Evolutionary conservation across 2,329 filamentous ascomycete genomes (phyloP), one percentile per base, ranked within the genome.

Genomic region (Cadophora luteo-olivacea): DNA sequence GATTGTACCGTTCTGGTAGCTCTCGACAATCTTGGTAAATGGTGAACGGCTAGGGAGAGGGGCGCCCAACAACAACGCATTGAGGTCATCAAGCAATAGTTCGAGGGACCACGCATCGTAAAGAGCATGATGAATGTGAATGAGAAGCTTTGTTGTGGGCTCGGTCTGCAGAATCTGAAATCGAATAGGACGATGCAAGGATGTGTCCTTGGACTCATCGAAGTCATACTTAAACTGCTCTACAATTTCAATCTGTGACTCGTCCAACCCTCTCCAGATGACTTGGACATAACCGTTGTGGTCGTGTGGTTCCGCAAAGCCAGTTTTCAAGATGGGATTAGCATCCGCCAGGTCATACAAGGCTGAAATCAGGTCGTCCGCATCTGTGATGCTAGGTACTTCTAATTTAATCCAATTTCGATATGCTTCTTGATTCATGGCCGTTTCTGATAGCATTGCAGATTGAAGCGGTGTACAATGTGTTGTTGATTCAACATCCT

Each of bases 51-150:
- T 52, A 36, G 55, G 36, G 24, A 66, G 64, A 22, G 61, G 5
- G 29, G 67, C 41, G 8, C 51, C 61, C n/a, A 29, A 16, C 9
- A 79, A 62, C 9, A 91, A 72, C 0, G 74, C 75, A 4, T 85
- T 82, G 4, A 97, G 80, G 77, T 97, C 93, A 32, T 85, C 81
- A 16, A 92, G 76, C 0, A 97, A 79, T 36, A 95, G 82, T 63
- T 97, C 91, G 76, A 94, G 85, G 0, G 93, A 94, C 94, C 94
- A 97, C n/a, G 94, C 94, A 78, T 97, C 94, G 76, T 97, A 97
- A 0, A 97, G 78, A 0, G 92, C 89, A 79, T 97, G 94, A 76
- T 97, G 94, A 0, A 97, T 82, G 14, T 90, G 75, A 1, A 78
- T 79, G 68, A 77, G 78, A 4, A 81, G 73, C 38, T 76, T 74